Conservation (phyloP, 495 filamentous ascomycete genomes). For the Sabuloglossum arenarium region DNA sequence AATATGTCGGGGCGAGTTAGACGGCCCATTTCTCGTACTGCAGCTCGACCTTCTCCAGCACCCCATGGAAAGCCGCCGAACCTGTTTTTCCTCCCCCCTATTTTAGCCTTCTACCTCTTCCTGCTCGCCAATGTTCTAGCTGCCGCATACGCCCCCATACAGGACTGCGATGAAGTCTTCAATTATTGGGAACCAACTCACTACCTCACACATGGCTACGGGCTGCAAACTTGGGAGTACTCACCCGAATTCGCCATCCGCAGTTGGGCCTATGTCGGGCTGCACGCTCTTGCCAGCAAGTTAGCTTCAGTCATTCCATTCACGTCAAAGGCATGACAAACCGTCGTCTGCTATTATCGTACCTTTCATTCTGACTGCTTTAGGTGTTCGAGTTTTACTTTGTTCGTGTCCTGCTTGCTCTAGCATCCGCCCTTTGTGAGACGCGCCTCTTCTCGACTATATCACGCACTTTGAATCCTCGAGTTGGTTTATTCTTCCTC, state of each 20-base stretch:
- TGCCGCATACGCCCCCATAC: constrained; percentile 74
- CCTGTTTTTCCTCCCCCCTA: constrained; percentile 45
- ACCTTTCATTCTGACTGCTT: constrained; percentile 4
- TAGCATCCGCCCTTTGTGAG: constrained; percentile 60
- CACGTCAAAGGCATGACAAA: constrained; percentile 24
- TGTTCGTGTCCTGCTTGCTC: constrained; percentile 50
- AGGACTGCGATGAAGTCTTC: constrained; percentile 97
- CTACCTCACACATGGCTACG: constrained; percentile 82
- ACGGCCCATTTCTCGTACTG: background rate
- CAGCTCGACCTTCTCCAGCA: background rate
- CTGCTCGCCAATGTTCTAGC: constrained; percentile 50
- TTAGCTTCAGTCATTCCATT: constrained; percentile 39
- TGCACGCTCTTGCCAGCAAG: constrained; percentile 58
- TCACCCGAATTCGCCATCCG: constrained; percentile 88
- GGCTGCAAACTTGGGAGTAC: constrained; percentile 97
- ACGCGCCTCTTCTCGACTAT: constrained; percentile 59
- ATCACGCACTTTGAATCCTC: constrained; percentile 47
- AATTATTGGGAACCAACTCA: constrained; percentile 99
- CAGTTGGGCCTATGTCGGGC: constrained; percentile 81
- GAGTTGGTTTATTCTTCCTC: constrained; percentile 69
- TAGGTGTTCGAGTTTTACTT: constrained; percentile 70
- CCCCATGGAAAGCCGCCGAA: constrained; percentile 15
- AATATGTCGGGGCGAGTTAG: background rate
- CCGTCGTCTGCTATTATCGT: background rate
- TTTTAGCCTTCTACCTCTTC: constrained; percentile 58